phyloP scores from a whole-genome alignment of 352 stramenopile genomes.

The Phytophthora constricta region DNA sequence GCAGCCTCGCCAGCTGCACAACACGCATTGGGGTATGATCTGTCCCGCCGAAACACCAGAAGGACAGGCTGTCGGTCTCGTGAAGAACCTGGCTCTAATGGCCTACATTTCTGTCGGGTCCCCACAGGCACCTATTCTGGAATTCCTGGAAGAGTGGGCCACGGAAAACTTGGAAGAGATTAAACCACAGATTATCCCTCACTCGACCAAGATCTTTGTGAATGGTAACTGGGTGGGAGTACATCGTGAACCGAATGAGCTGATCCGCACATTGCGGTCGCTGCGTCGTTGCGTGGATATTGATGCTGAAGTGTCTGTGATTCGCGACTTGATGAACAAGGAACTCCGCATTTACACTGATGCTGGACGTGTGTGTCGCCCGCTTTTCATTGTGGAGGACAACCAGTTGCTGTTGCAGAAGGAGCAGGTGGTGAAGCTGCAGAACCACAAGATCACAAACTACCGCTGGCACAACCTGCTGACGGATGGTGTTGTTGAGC shows the following conservation, averaged over 20 bases:
- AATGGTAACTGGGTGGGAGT: constrained; percentile 99
- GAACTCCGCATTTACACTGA: constrained; percentile 99
- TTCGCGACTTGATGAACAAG: constrained; percentile 98
- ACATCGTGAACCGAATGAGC: constrained; percentile 96
- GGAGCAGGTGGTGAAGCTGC: constrained; percentile 96
- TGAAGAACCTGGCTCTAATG: constrained; percentile 99
- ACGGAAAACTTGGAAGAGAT: constrained; percentile 99
- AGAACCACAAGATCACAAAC: constrained; percentile 91
- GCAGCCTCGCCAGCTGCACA: constrained; percentile 99
- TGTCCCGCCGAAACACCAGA: constrained; percentile 97
- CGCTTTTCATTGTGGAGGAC: constrained; percentile 98
- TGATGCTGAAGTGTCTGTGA: constrained; percentile 98
- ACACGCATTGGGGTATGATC: constrained; percentile 99
- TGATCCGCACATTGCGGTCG: constrained; percentile 95
- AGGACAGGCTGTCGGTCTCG: constrained; percentile 94
- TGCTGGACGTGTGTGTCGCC: constrained; percentile 98
- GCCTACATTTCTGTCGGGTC: constrained; percentile 97
- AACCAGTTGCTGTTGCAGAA: constrained; percentile 97
- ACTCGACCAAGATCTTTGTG: constrained; percentile 99
- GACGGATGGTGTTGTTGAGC: constrained; percentile 97
- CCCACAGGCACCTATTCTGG: constrained; percentile 95
- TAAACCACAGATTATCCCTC: constrained; percentile 96
- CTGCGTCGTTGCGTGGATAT: constrained; percentile 97
- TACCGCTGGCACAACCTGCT: constrained; percentile 90
- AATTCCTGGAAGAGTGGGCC: constrained; percentile 99